These are phyloP conservation scores for Colletotrichum limetticola DNA, from an alignment of 2,329 filamentous ascomycete genomes.

Conservation along the genomic window DNA sequence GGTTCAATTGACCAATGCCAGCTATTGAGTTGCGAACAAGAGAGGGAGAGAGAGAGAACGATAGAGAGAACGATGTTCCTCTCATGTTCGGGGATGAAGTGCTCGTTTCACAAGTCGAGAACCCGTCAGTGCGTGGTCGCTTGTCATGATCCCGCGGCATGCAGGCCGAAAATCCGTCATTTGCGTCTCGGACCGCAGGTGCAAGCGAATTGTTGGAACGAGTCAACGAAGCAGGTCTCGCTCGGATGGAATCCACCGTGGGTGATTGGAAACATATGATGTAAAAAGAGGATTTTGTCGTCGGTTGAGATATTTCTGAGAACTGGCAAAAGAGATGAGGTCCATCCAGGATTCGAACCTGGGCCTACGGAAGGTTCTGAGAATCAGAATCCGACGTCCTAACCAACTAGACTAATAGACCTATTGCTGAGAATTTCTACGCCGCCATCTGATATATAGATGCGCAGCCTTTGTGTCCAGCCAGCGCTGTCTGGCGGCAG, in stretches of 20 bases:
- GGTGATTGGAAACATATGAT: not conserved
- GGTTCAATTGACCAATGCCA: not conserved
- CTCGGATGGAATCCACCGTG: not conserved
- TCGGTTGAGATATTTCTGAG: not conserved
- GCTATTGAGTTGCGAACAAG: not conserved
- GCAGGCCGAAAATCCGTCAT: not conserved
- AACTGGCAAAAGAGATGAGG: constrained; percentile 6
- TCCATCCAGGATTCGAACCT: constrained; percentile 37
- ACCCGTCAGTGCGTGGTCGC: constrained; percentile 15
- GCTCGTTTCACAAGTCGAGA: constrained; percentile 10
- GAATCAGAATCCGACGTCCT: constrained; percentile 35
- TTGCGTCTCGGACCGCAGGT: constrained; percentile 2
- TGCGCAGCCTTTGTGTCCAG: too few species aligned
- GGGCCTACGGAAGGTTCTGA: constrained; percentile 30
- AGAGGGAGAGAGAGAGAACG: not conserved
- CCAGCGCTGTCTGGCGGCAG: too few species aligned
- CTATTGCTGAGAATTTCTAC: not conserved
- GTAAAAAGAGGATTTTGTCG: not conserved
- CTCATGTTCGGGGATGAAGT: constrained; percentile 32
- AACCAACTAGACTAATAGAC: constrained; percentile 37
- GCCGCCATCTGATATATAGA: accelerated
- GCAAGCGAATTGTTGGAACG: not conserved
- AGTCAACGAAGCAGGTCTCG: not conserved
- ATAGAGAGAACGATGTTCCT: not conserved
- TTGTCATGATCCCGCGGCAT: constrained; percentile 1